phyloP scores from a whole-genome alignment of 2,329 filamentous ascomycete genomes.

The Diaporthe eres region DNA sequence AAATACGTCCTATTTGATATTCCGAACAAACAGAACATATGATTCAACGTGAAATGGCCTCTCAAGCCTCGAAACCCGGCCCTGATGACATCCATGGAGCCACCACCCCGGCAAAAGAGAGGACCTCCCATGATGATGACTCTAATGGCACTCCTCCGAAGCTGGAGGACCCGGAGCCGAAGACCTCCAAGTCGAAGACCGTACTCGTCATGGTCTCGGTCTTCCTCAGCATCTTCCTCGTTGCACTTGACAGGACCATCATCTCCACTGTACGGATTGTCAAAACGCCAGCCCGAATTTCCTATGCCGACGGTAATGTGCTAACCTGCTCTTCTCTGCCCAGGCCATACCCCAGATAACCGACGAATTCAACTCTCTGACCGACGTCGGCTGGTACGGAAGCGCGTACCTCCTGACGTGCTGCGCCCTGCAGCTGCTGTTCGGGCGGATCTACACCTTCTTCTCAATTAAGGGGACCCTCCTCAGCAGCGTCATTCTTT shows the following conservation, averaged over 20 bases:
- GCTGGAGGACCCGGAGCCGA: background rate
- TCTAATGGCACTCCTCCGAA: background rate
- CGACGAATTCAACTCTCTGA: constrained; percentile 48
- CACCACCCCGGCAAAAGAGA: background rate
- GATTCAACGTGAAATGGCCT: background rate
- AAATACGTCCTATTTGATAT: too few species aligned
- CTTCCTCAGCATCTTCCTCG: constrained; percentile 43
- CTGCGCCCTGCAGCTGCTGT: constrained; percentile 45
- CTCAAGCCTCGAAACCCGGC: background rate
- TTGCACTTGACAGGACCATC: constrained; percentile 42
- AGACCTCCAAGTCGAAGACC: background rate
- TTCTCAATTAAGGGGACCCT: constrained; percentile 43
- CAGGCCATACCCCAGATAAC: constrained; percentile 45
- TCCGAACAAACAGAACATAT: too few species aligned
- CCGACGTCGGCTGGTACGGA: constrained; percentile 47
- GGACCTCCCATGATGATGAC: background rate
- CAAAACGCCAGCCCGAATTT: background rate
- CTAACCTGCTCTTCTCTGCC: background rate
- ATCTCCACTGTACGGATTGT: constrained; percentile 38
- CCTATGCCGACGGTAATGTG: too few species aligned
- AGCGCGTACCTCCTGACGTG: constrained; percentile 45
- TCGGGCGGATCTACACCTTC: constrained; percentile 46
- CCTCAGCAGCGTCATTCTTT: constrained; percentile 34
- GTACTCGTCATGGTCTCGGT: constrained; percentile 12
- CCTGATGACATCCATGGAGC: background rate